Percentiles rank a stretch among this genome's conserved stretches.
These are phyloP conservation scores for Ramicandelaber brevisporus DNA, from an alignment of 192 early-diverging fungal species.

Conservation along the genomic window DNA sequence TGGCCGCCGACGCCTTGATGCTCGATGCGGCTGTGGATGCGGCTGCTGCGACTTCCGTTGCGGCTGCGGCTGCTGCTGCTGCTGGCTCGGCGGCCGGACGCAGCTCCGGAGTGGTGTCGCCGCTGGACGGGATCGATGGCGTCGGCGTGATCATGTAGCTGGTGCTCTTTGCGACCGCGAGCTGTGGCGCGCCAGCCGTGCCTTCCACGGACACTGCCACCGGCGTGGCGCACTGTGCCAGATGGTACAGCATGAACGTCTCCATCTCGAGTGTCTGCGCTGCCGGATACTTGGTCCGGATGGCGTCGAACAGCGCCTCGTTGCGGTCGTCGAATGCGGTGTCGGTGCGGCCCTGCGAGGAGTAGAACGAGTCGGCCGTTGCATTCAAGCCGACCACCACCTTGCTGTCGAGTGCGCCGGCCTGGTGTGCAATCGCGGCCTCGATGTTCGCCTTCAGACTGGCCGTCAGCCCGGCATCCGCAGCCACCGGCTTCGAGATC, in stretches of 20 bases:
- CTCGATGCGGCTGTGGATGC: slow-evolving; percentile 5
- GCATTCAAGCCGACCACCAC: slow-evolving; percentile 38
- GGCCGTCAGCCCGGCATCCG: slow-evolving; percentile 26
- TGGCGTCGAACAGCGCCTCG: slow-evolving; percentile 21
- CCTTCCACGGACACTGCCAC: slow-evolving; percentile 2
- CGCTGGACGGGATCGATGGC: too few species aligned
- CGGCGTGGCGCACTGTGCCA: slow-evolving; percentile 26
- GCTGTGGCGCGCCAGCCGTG: too few species aligned
- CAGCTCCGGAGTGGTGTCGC: too few species aligned
- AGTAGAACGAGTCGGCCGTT: slow-evolving; percentile 68
- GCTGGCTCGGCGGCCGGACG: too few species aligned
- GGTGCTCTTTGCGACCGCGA: too few species aligned
- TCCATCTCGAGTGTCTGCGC: slow-evolving; percentile 59
- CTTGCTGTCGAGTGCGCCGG: slow-evolving; percentile 6
- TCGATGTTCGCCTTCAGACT: slow-evolving; percentile 7
- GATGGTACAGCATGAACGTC: slow-evolving; percentile 54
- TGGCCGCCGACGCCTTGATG: slow-evolving; percentile 45
- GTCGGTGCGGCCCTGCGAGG: slow-evolving; percentile 50
- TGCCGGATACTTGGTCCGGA: slow-evolving; percentile 10
- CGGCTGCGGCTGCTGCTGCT: too few species aligned
- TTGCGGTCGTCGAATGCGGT: slow-evolving; percentile 56
- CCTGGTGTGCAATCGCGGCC: slow-evolving; percentile 10
- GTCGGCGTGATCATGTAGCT: too few species aligned
- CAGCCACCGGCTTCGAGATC: slow-evolving; percentile 27
- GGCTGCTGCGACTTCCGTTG: too few species aligned